Conservation (phyloP, 345 rosid species). For the Linum tenue region DNA sequence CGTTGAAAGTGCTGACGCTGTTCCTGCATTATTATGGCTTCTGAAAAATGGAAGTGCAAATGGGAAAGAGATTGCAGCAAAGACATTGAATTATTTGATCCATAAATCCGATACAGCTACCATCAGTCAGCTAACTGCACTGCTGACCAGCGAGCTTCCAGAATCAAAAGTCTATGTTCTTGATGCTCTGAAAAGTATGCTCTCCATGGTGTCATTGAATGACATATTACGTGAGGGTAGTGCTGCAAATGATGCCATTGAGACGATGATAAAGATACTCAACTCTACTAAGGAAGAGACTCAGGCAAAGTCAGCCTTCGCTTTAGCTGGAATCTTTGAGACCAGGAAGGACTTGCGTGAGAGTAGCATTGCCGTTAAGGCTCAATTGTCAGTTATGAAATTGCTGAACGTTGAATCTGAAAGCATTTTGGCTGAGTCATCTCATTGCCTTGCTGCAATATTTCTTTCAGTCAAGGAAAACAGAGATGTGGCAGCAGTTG, state of each 20-base stretch:
- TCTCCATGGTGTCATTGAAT: slow-evolving; percentile 65
- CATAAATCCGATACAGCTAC: slow-evolving; percentile 97
- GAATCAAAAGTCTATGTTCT: slow-evolving; percentile 90
- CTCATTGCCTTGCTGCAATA: slow-evolving; percentile 75
- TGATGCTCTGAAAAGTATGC: slow-evolving; percentile 96
- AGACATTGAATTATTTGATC: slow-evolving; percentile 90
- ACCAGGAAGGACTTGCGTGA: slow-evolving; percentile 87
- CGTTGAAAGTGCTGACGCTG: slow-evolving; percentile 99
- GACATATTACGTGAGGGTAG: slow-evolving; percentile 90
- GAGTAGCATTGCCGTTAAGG: slow-evolving; percentile 69
- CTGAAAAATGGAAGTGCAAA: slow-evolving; percentile 92
- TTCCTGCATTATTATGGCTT: slow-evolving; percentile 97
- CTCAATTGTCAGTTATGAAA: slow-evolving; percentile 65
- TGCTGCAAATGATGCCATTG: slow-evolving; percentile 98
- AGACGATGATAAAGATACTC: slow-evolving; percentile 85
- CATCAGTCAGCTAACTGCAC: slow-evolving; percentile 91
- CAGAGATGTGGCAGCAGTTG: slow-evolving; percentile 79
- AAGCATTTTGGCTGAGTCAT: slow-evolving; percentile 63
- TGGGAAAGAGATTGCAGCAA: slow-evolving; percentile 98
- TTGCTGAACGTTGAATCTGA: slow-evolving; percentile 72
- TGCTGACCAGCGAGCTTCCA: slow-evolving; percentile 89
- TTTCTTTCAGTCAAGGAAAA: slow-evolving; percentile 88
- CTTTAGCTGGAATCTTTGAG: slow-evolving; percentile 85
- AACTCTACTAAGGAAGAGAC: slow-evolving; percentile 86
- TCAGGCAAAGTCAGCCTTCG: slow-evolving; percentile 90